Conservation (phyloP, 805 yeast genomes). For the Wickerhamiella allomyrinae region DNA sequence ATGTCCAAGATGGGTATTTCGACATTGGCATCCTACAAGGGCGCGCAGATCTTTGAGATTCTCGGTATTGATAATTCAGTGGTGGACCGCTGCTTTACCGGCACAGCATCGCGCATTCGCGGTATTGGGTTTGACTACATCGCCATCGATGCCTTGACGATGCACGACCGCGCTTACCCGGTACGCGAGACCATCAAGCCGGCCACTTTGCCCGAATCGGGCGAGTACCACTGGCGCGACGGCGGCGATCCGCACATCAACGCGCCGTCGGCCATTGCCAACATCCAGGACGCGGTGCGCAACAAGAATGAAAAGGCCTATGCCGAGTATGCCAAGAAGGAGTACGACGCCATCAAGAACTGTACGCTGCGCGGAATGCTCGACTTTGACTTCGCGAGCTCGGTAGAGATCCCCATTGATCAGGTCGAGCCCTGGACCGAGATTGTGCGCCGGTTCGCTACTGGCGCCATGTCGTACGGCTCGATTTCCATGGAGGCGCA, state of each 20-base stretch:
- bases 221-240: constrained; percentile 97
- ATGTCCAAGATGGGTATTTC: constrained; percentile 99
- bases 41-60: constrained; percentile 97
- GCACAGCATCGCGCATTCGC: constrained; percentile 91
- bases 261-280: constrained; percentile 89
- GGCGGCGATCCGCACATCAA: constrained; percentile 95
- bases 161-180: constrained; percentile 90
- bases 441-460: constrained; percentile 88
- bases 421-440: constrained; percentile 99
- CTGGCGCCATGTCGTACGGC: constrained; percentile 99
- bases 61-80: constrained; percentile 91
- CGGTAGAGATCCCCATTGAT: constrained; percentile 75
- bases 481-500: constrained; percentile 98
- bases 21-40: constrained; percentile 94
- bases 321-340: constrained; percentile 77
- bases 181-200: constrained; percentile 55
- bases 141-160: constrained; percentile 89
- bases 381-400: constrained; percentile 68
- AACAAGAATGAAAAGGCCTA: constrained; percentile 91
- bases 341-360: constrained; percentile 77
- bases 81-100: constrained; percentile 88
- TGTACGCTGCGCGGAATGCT: constrained; percentile 90
- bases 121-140: constrained; percentile 92
- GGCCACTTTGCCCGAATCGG: constrained; percentile 74
- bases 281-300: constrained; percentile 94